Base-by-base conservation (phyloP, 2,329 filamentous ascomycete species). In the Pseudogymnoascus sp. region DNA sequence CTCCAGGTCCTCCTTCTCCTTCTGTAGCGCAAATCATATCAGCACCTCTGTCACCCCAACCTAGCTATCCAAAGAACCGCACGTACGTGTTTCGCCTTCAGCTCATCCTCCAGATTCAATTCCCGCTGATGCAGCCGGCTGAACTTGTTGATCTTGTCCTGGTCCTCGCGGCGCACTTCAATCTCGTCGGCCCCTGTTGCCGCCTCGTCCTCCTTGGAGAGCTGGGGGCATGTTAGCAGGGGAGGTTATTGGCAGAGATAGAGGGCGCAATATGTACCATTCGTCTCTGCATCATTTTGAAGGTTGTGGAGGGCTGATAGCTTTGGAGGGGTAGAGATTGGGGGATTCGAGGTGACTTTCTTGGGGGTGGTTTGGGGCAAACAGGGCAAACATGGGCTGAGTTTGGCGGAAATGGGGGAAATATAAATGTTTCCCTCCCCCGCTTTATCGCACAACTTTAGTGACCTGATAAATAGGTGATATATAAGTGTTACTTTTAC, bases 141-240 rank as follows among this genome's bases (percentile, higher is more conserved):
- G 79, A 99, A 99, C 65, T 85, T 87, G 76, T 99, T 99, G 83
- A 99, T 99, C 76, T 94, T 95, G 77, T 97, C 92, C 74, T 99
- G 94, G 72, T 99, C 94, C 73, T 97, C 92, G 70, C 92, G 88
- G 62, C 94, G 89, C 61, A 99, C 94, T 74, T 96, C 89, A 68
- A 91, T 87, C 71, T 99, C 94, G 66, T 94, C 88, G 63, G 83
- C 82, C 58, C 80, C 80, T 18, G 85, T 79, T 61, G 85, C 72
- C 61, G 78, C 86, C 75, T 99, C 94, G 69, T 97, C 92, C 72
- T 96, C 92, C 71, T 90, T 95, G 48, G 90, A 90, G 66, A 99
- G 87, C 94, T 97, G 70, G 21, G 52, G 9, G 2, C 10, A 13
- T n/a, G 18, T 57, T 57, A 37, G 30, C 45, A 21, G 30, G 33